Evolutionary conservation across 352 stramenopile genomes (phyloP), one percentile per base, ranked within the genome.

Genomic region (Globisporangium iwayamae): DNA sequence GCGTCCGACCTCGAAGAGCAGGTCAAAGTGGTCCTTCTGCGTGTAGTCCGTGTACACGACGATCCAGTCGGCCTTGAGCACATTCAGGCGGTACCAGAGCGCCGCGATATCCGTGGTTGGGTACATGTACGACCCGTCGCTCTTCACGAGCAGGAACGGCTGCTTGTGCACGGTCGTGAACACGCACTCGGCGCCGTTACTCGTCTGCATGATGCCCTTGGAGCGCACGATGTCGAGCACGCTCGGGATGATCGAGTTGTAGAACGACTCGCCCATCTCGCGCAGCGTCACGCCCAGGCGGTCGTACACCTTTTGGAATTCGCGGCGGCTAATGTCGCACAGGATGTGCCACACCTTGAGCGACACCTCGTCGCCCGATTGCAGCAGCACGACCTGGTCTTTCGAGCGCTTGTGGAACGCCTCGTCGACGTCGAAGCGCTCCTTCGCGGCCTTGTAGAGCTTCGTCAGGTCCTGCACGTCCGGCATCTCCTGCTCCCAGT

Each of bases 391-490:
- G 53, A 99, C 98, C 72, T 99, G 98, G 53, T 97, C 75, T 67
- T 98, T 98, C 30, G 94, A 95, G 36, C 87, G 86, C 74, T 98
- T 92, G 71, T 99, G 98, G 78, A 99, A 99, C 6, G 95, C 93
- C 4, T 89, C 82, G 65, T 97, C 91, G 32, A 91, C 93, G 71
- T 99, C 97, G 58, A 99, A 99, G 60, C 94, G 90, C 67, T 97
- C 91, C 81, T 99, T 96, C 8, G 89, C 87, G 28, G 81, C 83
- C 84, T 95, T 93, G 80, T 95, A 68, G 57, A 56, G 70, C 71
- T 86, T 75, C 20, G 97, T 99, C 56, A 99, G 80, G 76, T 99
- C 96, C 22, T 83, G 94, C 73, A 99, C 98, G 70, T 99, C 96
- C 16, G 96, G 95, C 67, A 96, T 74, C 89, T 94, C 70, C 51